phyloP scores from a whole-genome alignment of 306 rosid genomes.

The Vigna mungo region DNA sequence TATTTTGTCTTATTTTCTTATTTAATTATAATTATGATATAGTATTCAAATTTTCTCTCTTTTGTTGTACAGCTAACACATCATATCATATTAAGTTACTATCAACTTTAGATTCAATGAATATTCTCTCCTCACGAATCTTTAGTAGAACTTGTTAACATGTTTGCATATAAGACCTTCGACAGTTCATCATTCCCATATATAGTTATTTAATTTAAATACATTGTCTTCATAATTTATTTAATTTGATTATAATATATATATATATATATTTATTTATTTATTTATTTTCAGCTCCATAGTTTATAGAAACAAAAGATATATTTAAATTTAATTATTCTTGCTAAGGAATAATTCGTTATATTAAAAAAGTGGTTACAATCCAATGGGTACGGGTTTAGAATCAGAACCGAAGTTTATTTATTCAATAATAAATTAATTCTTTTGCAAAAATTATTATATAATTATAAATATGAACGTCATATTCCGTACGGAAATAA shows the following conservation, averaged over 20 bases:
- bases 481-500: too few relatives aligned
- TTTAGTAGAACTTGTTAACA: not conserved
- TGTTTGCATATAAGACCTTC: constrained; percentile 4
- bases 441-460: not conserved
- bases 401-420: not conserved
- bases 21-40: not conserved
- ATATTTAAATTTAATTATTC: not conserved
- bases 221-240: not conserved
- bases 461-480: too few relatives aligned
- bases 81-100: not conserved
- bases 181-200: not conserved
- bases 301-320: not conserved
- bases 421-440: not conserved
- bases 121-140: not conserved
- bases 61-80: not conserved
- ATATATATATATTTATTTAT: not conserved
- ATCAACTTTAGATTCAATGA: not conserved
- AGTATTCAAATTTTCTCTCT: not conserved
- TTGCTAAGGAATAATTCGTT: not conserved
- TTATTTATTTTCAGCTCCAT: not conserved
- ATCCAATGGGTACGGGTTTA: too few relatives aligned
- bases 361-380: not conserved
- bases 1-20: not conserved
- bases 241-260: not conserved
- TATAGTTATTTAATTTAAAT: not conserved